Evolutionary conservation across 768 basidiomycete genomes (phyloP), one percentile per base, ranked within the genome.

Genomic region (Suillus brevipes): DNA sequence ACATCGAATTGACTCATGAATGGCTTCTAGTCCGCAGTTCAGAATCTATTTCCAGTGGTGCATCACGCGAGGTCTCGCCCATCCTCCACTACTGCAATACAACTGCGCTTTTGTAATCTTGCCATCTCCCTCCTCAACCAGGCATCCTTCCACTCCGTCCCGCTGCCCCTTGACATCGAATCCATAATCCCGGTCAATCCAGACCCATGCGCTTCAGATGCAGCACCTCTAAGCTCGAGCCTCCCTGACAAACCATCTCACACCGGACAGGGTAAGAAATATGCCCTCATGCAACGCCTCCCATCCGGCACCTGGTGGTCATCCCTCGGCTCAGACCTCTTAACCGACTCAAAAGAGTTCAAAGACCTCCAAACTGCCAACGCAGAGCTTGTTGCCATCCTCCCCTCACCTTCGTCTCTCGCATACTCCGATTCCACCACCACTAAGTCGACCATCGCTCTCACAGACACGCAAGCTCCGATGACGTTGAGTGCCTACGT

Each of bases 281-380:
- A 89, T 76, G 92, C 93, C 4, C 85, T 95, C 55, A 82, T 94
- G 68, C 92, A 95, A 70, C 88, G 87, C 65, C 80, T 95, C 8
- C 91, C 93, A 0, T 83, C 81, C 2, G 91, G 88, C 45, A 88
- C 89, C 65, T 92, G 87, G 80, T 95, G 91, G 89, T 83, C 91
- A 18, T 92, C 92, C 34, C 83, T 89, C 62, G 84, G 82, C 71
- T 82, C 86, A 25, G 81, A 74, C 62, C 73, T 71, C 62, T 79
- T 73, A 40, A 77, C 67, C 52, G 78, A 81, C 61, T 76, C 78
- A 8, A 73, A 75, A 50, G 74, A 79, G 68, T 67, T 87, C 62
- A 87, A 83, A 69, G 78, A 82, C 66, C 73, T 90, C 16, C 76
- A 81, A 23, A 87, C 87, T 6, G 90, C 83, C 37, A 84, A 91